A percentile compares a stretch with the other conserved stretches of the same genome.
These are phyloP conservation scores for Pilatotrama ljubarskyi DNA, from an alignment of 768 basidiomycete genomes.

Conservation along the genomic window DNA sequence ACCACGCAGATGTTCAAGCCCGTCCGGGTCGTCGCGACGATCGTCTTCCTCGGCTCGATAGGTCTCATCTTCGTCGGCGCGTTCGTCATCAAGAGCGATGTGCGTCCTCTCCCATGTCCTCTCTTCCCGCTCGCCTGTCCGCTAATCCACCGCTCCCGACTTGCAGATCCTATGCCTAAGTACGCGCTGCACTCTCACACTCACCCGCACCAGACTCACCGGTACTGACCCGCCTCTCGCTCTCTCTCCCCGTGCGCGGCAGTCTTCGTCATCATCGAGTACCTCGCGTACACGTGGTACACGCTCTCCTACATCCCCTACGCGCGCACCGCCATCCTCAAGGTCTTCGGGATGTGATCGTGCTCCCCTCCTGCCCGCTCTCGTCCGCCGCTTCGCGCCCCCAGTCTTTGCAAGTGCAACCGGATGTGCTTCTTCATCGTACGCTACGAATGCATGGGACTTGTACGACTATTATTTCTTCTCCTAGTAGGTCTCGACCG, in stretches of 20 bases:
- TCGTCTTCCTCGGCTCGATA: slow-evolving; percentile 78
- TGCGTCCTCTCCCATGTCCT: slow-evolving; percentile 36
- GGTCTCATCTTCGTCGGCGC: slow-evolving; percentile 84
- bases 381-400: background rate
- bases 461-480: slow-evolving; percentile 7
- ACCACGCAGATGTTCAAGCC: slow-evolving; percentile 96
- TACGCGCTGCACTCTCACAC: slow-evolving; percentile 34
- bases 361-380: background rate
- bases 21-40: slow-evolving; percentile 78
- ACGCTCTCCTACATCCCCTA: slow-evolving; percentile 89
- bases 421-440: slow-evolving; percentile 2
- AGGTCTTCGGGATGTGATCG: slow-evolving; percentile 51
- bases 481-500: background rate
- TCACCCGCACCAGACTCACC: background rate
- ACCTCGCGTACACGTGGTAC: slow-evolving; percentile 91
- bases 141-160: background rate
- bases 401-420: background rate
- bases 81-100: slow-evolving; percentile 71
- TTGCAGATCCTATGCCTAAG: slow-evolving; percentile 75
- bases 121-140: too few species aligned
- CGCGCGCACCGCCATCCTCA: slow-evolving; percentile 73
- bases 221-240: too few species aligned
- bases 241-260: slow-evolving; percentile 11
- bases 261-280: slow-evolving; percentile 93
- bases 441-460: slow-evolving; percentile 13